Conservation (phyloP, 108 stramenopile genomes). For the Seminavis robusta region DNA sequence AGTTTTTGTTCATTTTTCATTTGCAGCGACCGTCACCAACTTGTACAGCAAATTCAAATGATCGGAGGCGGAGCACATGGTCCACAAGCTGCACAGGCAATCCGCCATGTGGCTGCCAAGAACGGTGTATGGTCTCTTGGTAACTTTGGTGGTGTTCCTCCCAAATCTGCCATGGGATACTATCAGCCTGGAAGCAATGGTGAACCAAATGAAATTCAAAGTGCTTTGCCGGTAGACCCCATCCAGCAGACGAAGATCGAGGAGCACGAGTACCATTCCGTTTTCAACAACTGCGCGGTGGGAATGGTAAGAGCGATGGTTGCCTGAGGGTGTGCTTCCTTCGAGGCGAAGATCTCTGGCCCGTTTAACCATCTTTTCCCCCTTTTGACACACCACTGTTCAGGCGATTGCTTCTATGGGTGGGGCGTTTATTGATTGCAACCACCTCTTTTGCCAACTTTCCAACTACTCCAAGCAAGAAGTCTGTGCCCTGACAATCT, state of each 20-base stretch:
- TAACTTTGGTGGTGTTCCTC: constrained; percentile 66
- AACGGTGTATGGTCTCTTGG: constrained; percentile 71
- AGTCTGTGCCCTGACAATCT: constrained; percentile 82
- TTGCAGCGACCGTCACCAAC: constrained; percentile 49
- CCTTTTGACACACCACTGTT: not conserved
- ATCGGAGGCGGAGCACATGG: constrained; percentile 76
- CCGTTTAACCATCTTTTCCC: not conserved
- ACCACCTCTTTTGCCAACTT: constrained; percentile 69
- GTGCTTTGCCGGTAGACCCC: not conserved
- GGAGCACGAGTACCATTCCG: constrained; percentile 66
- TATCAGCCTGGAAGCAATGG: constrained; percentile 10
- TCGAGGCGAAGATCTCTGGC: not conserved
- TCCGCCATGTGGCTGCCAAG: constrained; percentile 57
- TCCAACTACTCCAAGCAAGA: constrained; percentile 71
- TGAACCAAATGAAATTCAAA: not conserved
- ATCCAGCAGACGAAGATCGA: constrained; percentile 21
- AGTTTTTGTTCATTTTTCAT: not conserved
- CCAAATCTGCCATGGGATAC: constrained; percentile 45
- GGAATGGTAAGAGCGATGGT: too few species aligned
- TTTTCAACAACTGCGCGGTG: constrained; percentile 77
- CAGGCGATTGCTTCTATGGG: constrained; percentile 87
- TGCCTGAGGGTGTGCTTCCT: too few species aligned
- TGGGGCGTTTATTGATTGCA: constrained; percentile 89
- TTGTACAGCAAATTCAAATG: constrained; percentile 83
- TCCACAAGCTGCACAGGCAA: constrained; percentile 56